Conservation (phyloP, 106 monocot genomes). For the Allium fistulosum region DNA sequence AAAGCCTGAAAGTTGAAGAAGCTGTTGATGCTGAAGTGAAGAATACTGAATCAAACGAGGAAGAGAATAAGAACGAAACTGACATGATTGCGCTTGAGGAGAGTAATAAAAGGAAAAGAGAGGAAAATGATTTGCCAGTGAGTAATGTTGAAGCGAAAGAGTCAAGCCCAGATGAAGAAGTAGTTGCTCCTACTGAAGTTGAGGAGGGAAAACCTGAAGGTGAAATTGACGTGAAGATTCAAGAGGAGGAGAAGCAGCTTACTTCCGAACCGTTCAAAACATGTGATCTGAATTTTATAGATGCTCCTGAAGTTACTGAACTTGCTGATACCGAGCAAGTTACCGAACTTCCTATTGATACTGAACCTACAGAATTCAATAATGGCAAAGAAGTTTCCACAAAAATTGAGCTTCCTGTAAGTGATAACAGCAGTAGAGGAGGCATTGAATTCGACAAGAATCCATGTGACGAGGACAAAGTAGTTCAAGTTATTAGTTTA, state of each 20-base stretch:
- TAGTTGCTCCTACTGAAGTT: conserved; percentile 3
- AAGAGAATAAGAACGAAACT: background rate
- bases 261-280: conserved; percentile 33
- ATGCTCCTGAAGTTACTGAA: conserved; percentile 42
- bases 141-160: conserved; percentile 6
- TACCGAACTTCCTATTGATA: conserved; percentile 4
- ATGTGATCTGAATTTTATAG: conserved; percentile 67
- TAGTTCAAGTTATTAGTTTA: conserved; percentile 43
- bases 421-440: conserved; percentile 11
- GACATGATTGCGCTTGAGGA: conserved; percentile 8
- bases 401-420: conserved; percentile 30
- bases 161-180: background rate
- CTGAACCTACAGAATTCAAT: conserved; percentile 7
- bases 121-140: conserved; percentile 3
- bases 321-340: conserved; percentile 27
- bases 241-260: conserved; percentile 35
- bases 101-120: conserved; percentile 7
- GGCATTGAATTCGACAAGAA: conserved; percentile 9
- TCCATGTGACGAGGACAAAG: conserved; percentile 22
- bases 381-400: conserved; percentile 16
- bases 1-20: conserved; percentile 20
- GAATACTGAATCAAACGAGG: conserved; percentile 9
- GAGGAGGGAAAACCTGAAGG: conserved; percentile 18
- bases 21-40: background rate
- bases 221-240: conserved; percentile 15